A percentile compares a stretch with the other conserved stretches of the same genome.
Conservation (phyloP, 1,284 basidiomycete species). For the Pisolithus thermaeus region DNA sequence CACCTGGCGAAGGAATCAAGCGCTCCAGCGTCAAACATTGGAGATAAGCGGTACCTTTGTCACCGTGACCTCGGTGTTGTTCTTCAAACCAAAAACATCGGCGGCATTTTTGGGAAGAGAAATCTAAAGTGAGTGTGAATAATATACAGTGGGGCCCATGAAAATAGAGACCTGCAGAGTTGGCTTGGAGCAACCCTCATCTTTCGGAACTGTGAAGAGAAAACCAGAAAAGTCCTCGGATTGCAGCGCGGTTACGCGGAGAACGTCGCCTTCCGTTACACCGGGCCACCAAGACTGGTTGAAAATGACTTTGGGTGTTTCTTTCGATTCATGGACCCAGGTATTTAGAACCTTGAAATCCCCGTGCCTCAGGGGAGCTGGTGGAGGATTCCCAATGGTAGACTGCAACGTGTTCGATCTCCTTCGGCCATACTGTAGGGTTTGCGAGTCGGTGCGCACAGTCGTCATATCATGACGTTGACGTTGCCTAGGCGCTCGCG, state of each 20-base stretch:
- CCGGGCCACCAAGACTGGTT: slow-evolving; percentile 73
- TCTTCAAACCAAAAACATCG: slow-evolving; percentile 63
- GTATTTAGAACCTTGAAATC: slow-evolving; percentile 56
- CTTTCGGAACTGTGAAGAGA: slow-evolving; percentile 59
- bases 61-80: slow-evolving; percentile 62
- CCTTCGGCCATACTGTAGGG: slow-evolving; percentile 49
- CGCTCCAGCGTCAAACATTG: not conserved
- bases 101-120: slow-evolving; percentile 67
- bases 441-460: slow-evolving; percentile 52
- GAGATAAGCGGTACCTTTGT: slow-evolving; percentile 48
- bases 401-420: slow-evolving; percentile 72
- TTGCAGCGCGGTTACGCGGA: slow-evolving; percentile 46
- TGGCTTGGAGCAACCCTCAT: slow-evolving; percentile 53
- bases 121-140: slow-evolving; percentile 40
- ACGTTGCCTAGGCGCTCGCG: not conserved
- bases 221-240: slow-evolving; percentile 45
- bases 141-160: slow-evolving; percentile 1
- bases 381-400: slow-evolving; percentile 38
- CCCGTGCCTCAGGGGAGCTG: slow-evolving; percentile 51
- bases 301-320: slow-evolving; percentile 52
- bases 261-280: slow-evolving; percentile 64
- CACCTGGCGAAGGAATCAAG: slow-evolving; percentile 41
- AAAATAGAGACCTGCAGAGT: slow-evolving; percentile 53
- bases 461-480: slow-evolving; percentile 52
- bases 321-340: slow-evolving; percentile 72